Base-by-base conservation (phyloP, 2,329 filamentous ascomycete genomes). In the Claviceps sp. region DNA sequence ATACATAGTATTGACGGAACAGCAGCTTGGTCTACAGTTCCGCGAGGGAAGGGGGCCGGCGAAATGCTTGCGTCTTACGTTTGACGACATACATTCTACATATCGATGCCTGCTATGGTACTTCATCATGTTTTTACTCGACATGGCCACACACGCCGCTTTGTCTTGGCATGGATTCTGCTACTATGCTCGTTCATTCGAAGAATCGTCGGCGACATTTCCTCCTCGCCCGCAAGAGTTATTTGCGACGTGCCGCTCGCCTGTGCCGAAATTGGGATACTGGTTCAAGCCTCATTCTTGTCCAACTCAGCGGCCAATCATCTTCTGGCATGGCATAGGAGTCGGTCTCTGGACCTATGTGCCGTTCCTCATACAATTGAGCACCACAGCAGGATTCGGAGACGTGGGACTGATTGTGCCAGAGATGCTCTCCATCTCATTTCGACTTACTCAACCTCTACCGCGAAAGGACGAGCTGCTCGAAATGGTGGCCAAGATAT, bases 251-350 rank as follows among this genome's bases (percentile, higher is more conserved):
- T 67, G 67, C 9, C 64, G 64, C 24, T 83, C 81, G 1, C 69
- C 72, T 4, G 73, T 73, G 5, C 59, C 67, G 3, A 64, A 68
- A 9, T 56, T 85, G 5, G 74, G 75, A 55, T 87, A 88, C 68
- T 87, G 82, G 79, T 71, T 82, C 58, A 75, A 77, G 2, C 78
- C 79, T 5, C 83, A 87, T 60, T 78, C 78, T 1, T 56, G 56
- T 11, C 24, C 53, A 4, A 54, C 55, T 7, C 72, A 72, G 49
- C 65, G 77, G 0, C 84, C 84, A 0, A 65, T 87, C 7, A 65
- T 88, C 4, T 87, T 86, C 65, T 72, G 87, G 47, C 84, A 87
- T 58, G 84, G 84, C 16, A 85, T 87, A 48, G 82, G 84, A 43
- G 72, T 87, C 53, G 84, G 84, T 0, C 72, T 87, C 2, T 77